phyloP scores from a whole-genome alignment of 2,329 filamentous ascomycete genomes.

The Xylariomycetidae sp. region DNA sequence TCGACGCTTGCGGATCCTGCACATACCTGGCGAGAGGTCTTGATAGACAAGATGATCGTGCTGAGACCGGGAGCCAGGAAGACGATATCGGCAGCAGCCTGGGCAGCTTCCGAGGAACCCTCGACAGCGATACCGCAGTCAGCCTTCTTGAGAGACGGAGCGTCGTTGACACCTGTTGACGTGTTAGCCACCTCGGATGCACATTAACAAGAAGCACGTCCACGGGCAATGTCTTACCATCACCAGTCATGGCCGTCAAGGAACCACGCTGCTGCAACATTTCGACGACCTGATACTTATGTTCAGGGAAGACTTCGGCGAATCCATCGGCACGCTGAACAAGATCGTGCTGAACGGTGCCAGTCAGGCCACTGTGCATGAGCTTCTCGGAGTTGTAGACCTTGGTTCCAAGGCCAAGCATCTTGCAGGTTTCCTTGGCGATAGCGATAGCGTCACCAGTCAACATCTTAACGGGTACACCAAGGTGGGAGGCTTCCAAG shows the following conservation, averaged over 20 bases:
- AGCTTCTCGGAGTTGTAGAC: slow-evolving; percentile 76
- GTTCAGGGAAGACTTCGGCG: slow-evolving; percentile 68
- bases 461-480: slow-evolving; percentile 75
- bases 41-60: slow-evolving; percentile 68
- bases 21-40: slow-evolving; percentile 53
- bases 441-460: slow-evolving; percentile 76
- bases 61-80: slow-evolving; percentile 67
- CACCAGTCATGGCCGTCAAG: slow-evolving; percentile 70
- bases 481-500: slow-evolving; percentile 67
- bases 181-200: not conserved
- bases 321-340: slow-evolving; percentile 70
- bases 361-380: slow-evolving; percentile 68
- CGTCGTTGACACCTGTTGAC: slow-evolving; percentile 57
- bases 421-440: slow-evolving; percentile 77
- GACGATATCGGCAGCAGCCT: slow-evolving; percentile 68
- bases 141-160: slow-evolving; percentile 67
- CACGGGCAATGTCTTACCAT: slow-evolving; percentile 33
- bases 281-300: slow-evolving; percentile 72
- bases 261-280: slow-evolving; percentile 70
- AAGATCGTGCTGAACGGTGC: slow-evolving; percentile 68
- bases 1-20: no score
- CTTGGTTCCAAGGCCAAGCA: slow-evolving; percentile 72
- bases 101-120: slow-evolving; percentile 64
- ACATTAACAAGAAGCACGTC: not conserved
- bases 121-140: slow-evolving; percentile 71